phyloP scores from a whole-genome alignment of 306 rosid species.

The Ziziphus jujuba region DNA sequence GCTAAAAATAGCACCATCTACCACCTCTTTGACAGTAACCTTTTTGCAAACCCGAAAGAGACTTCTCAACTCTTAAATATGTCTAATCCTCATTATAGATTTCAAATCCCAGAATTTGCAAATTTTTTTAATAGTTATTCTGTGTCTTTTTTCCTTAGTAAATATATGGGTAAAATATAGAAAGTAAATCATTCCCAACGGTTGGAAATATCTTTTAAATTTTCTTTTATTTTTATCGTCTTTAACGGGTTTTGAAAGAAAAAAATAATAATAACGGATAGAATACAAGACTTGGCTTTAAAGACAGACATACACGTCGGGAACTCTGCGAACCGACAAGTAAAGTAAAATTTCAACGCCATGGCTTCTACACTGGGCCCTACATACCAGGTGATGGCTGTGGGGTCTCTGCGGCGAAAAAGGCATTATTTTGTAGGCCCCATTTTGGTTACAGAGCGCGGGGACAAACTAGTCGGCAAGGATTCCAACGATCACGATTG shows the following conservation, averaged over 20 bases:
- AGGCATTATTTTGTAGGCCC: slow-evolving; percentile 9
- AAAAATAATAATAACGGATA: slow-evolving; percentile 26
- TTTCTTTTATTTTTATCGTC: too few species aligned
- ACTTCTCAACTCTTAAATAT: slow-evolving; percentile 43
- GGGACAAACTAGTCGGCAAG: slow-evolving; percentile 11
- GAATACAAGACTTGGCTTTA: slow-evolving; percentile 44
- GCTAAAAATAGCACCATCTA: slow-evolving; percentile 32
- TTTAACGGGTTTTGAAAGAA: not conserved
- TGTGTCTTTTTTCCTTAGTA: not conserved
- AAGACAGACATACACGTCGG: slow-evolving; percentile 35
- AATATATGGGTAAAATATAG: not conserved
- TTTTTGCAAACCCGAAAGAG: slow-evolving; percentile 48
- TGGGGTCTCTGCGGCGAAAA: not conserved
- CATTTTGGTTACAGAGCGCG: not conserved
- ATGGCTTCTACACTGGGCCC: not conserved
- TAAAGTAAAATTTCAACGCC: slow-evolving; percentile 23
- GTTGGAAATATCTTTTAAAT: not conserved
- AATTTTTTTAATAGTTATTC: not conserved
- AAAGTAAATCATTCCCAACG: slow-evolving; percentile 22
- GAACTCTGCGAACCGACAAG: slow-evolving; percentile 23
- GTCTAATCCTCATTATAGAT: slow-evolving; percentile 20
- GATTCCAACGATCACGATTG: slow-evolving; percentile 13
- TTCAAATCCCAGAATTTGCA: not conserved
- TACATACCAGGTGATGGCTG: not conserved
- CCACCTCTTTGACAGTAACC: slow-evolving; percentile 52